phyloP scores from a whole-genome alignment of 768 basidiomycete species.

The Trametes cinnabarina region DNA sequence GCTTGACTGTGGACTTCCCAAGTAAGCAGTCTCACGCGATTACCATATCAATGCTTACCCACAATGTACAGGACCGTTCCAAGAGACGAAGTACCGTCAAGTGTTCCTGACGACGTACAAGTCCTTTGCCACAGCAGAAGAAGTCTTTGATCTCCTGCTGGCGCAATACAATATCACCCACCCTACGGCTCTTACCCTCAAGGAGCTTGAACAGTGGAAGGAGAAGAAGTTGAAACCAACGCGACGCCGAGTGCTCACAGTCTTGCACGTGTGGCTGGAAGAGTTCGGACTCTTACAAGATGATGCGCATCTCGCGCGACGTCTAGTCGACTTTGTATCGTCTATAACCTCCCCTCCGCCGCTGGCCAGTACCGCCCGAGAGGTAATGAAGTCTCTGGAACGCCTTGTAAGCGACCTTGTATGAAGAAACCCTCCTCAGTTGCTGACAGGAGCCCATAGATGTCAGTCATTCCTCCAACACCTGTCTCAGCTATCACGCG shows the following conservation, averaged over 20 bases:
- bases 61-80: slow-evolving; percentile 3
- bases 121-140: slow-evolving; percentile 69
- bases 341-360: slow-evolving; percentile 37
- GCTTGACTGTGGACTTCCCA: slow-evolving; percentile 58
- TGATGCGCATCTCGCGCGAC: slow-evolving; percentile 57
- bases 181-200: slow-evolving; percentile 34
- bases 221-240: slow-evolving; percentile 58
- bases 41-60: background rate
- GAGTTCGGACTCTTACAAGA: slow-evolving; percentile 61
- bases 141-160: slow-evolving; percentile 66
- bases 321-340: slow-evolving; percentile 54
- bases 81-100: slow-evolving; percentile 40
- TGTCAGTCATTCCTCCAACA: slow-evolving; percentile 21
- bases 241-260: slow-evolving; percentile 56
- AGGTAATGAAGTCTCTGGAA: slow-evolving; percentile 51
- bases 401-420: slow-evolving; percentile 55
- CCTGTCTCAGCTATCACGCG: slow-evolving; percentile 20
- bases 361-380: slow-evolving; percentile 44
- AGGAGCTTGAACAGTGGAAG: slow-evolving; percentile 60
- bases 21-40: slow-evolving; percentile 43
- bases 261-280: slow-evolving; percentile 62
- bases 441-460: background rate
- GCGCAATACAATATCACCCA: slow-evolving; percentile 49
- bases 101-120: slow-evolving; percentile 84
- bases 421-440: background rate